Percentiles rank a stretch among this genome's conserved stretches.
These are phyloP conservation scores for Polyporus tsugae DNA, from an alignment of 1,284 basidiomycete species.

Conservation along the genomic window DNA sequence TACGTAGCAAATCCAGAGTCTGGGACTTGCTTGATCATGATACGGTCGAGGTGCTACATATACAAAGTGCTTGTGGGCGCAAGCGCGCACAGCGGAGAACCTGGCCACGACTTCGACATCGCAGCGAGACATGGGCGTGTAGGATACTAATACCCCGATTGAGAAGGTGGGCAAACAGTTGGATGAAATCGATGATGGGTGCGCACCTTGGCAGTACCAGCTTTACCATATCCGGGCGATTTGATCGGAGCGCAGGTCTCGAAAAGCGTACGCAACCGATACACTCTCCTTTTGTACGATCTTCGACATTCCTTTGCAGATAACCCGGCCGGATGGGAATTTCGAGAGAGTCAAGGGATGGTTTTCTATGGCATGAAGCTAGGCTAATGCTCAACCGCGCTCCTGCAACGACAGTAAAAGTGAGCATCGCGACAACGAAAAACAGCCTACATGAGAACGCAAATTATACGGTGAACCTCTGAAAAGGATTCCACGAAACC, in stretches of 20 bases:
- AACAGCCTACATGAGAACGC: neutral
- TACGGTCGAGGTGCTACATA: neutral
- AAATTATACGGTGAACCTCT: neutral
- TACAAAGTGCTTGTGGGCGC: constrained; percentile 7
- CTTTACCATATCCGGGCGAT: neutral
- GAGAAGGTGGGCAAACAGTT: neutral
- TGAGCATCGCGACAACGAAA: neutral
- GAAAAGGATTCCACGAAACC: too few species aligned
- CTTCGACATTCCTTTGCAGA: neutral
- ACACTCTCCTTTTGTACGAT: neutral
- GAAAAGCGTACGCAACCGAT: neutral
- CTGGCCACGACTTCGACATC: too few species aligned
- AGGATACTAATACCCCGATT: neutral
- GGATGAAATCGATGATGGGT: neutral
- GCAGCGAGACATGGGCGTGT: neutral
- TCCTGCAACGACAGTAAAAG: too few species aligned
- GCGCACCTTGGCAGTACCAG: neutral
- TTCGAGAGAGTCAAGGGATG: neutral
- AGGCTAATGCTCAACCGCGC: neutral
- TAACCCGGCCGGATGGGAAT: too few species aligned
- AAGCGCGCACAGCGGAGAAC: constrained; percentile 4
- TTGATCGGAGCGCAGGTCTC: neutral
- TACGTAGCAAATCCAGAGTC: neutral
- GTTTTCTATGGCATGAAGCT: neutral
- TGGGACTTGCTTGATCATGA: neutral